These are phyloP conservation scores for Daldinia decipiens DNA, from an alignment of 495 filamentous ascomycete species.

Conservation along the genomic window DNA sequence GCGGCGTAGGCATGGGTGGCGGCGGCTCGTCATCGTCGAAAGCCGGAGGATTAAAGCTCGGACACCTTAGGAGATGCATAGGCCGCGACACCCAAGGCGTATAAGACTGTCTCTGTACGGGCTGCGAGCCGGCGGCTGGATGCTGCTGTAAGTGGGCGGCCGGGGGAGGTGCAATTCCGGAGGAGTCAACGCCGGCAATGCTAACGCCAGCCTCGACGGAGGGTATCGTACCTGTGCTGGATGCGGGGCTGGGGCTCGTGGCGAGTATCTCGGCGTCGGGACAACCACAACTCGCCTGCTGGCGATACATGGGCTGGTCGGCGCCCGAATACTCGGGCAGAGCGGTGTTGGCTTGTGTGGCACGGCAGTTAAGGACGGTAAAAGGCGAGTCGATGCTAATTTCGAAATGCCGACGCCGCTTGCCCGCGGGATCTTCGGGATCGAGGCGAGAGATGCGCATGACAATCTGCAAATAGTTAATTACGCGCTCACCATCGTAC, in stretches of 20 bases:
- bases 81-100: slow-evolving; percentile 61
- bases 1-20: slow-evolving; percentile 78
- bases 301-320: slow-evolving; percentile 51
- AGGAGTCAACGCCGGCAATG: slow-evolving; percentile 18
- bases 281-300: slow-evolving; percentile 78
- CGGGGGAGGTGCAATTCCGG: slow-evolving; percentile 33
- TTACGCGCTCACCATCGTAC: slow-evolving; percentile 16
- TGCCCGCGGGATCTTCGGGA: slow-evolving; percentile 74
- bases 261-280: slow-evolving; percentile 70
- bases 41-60: slow-evolving; percentile 88
- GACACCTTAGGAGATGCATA: slow-evolving; percentile 88
- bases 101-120: slow-evolving; percentile 43
- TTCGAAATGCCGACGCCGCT: slow-evolving; percentile 92
- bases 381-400: slow-evolving; percentile 99
- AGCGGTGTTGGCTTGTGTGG: slow-evolving; percentile 88
- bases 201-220: slow-evolving; percentile 19
- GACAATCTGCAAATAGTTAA: slow-evolving; percentile 76
- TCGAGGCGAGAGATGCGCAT: slow-evolving; percentile 94
- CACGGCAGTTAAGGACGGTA: slow-evolving; percentile 92
- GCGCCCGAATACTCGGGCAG: slow-evolving; percentile 84
- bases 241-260: slow-evolving; percentile 47
- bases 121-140: slow-evolving; percentile 37
- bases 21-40: slow-evolving; percentile 92
- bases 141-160: slow-evolving; percentile 42
- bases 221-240: slow-evolving; percentile 48